phyloP scores from a whole-genome alignment of 768 basidiomycete species.

The Auricularia auricula-judae region DNA sequence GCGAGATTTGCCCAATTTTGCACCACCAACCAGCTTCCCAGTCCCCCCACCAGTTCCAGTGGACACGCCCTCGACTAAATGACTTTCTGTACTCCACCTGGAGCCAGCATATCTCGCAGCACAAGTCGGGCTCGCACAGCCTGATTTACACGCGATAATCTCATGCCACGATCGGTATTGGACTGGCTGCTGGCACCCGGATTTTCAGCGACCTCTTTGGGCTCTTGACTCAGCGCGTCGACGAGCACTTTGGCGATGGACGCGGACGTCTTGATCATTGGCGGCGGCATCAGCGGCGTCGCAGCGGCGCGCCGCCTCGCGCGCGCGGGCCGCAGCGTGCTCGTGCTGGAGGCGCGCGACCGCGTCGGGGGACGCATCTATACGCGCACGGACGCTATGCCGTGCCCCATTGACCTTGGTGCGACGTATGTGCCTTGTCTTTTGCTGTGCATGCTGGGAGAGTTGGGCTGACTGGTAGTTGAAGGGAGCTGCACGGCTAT shows the following conservation, averaged over 20 bases:
- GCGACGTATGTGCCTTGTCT: not conserved
- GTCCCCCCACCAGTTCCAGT: too few relatives aligned
- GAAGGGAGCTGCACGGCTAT: not conserved
- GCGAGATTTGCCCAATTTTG: too few relatives aligned
- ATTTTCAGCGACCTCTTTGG: too few relatives aligned
- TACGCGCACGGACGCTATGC: not conserved
- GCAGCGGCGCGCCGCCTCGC: slow-evolving; percentile 9
- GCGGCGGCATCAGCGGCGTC: slow-evolving; percentile 10
- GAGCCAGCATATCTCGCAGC: too few relatives aligned
- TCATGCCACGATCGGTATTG: too few relatives aligned
- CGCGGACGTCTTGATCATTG: slow-evolving; percentile 9
- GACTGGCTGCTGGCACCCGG: too few relatives aligned
- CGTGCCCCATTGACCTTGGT: slow-evolving; percentile 2
- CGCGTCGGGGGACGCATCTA: slow-evolving; percentile 6
- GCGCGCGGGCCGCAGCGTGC: slow-evolving; percentile 5
- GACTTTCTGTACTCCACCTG: too few relatives aligned
- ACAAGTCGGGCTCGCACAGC: too few relatives aligned
- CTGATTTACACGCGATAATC: too few relatives aligned
- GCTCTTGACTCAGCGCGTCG: too few relatives aligned
- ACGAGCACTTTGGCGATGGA: not conserved
- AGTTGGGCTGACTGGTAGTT: not conserved
- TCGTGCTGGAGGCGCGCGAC: slow-evolving; percentile 10
- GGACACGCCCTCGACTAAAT: too few relatives aligned
- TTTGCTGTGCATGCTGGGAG: not conserved
- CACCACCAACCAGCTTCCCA: too few relatives aligned